These are phyloP conservation scores for Bolboschoenoplectus hybrid DNA, from an alignment of 202 grass and related monocot species.

Conservation along the genomic window DNA sequence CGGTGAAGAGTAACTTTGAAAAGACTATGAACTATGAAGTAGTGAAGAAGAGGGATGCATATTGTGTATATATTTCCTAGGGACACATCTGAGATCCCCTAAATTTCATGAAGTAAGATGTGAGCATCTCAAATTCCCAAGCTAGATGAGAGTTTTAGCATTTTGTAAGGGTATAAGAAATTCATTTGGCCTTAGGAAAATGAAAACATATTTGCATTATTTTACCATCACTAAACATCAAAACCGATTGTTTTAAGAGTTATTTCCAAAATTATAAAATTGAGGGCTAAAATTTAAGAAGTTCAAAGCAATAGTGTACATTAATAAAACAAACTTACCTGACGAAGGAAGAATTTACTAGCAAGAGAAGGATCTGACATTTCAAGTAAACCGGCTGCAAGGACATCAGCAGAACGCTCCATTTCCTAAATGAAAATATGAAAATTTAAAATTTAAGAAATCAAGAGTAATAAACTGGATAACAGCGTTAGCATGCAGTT, in stretches of 20 bases:
- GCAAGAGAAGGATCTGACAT: slow-evolving; percentile 84
- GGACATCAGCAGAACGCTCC: slow-evolving; percentile 94
- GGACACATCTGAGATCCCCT: background rate
- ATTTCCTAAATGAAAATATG: slow-evolving; percentile 65
- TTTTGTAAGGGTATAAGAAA: background rate
- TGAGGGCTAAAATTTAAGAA: slow-evolving; percentile 35
- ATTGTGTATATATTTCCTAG: background rate
- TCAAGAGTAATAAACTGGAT: background rate
- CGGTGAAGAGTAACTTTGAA: background rate
- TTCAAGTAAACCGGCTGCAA: slow-evolving; percentile 95
- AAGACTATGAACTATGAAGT: background rate
- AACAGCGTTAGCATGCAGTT: background rate
- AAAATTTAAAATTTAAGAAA: background rate
- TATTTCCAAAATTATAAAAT: slow-evolving; percentile 13
- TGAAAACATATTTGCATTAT: background rate
- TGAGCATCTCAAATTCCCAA: background rate
- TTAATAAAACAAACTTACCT: slow-evolving; percentile 52
- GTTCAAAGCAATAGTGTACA: slow-evolving; percentile 26
- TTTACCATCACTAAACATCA: background rate
- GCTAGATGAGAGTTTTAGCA: slow-evolving; percentile 12
- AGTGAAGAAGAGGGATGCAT: background rate
- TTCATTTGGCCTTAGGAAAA: background rate
- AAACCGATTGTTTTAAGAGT: background rate
- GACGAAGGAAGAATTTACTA: slow-evolving; percentile 92
- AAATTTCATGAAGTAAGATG: background rate